Percentiles rank a stretch among this genome's conserved stretches.
phyloP scores from a whole-genome alignment of 169 alveolate species.

The Condylostoma magnum region DNA sequence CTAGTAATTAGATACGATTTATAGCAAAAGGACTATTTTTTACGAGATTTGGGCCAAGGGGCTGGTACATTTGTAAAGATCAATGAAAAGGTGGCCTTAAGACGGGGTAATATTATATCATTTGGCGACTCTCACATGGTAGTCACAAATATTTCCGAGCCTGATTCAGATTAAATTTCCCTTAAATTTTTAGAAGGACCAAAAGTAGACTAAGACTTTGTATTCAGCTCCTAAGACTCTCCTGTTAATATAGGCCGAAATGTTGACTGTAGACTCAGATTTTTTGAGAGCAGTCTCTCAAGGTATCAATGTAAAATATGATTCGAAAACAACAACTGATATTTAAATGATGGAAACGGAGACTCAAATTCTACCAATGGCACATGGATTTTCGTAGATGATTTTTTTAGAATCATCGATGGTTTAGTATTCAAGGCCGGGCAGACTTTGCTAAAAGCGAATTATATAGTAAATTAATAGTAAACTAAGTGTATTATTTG shows the following conservation, averaged over 20 bases:
- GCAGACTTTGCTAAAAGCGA: conserved; percentile 45
- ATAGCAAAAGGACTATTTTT: conserved; percentile 42
- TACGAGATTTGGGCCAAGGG: conserved; percentile 65
- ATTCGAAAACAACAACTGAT: conserved; percentile 52
- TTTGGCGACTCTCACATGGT: conserved; percentile 59
- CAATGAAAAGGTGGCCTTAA: conserved; percentile 33
- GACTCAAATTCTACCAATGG: conserved; percentile 64
- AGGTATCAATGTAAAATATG: conserved; percentile 41
- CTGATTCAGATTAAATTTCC: conserved; percentile 14
- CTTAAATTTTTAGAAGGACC: conserved; percentile 65
- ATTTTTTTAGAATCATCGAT: conserved; percentile 51
- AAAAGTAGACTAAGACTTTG: conserved; percentile 43
- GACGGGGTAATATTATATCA: conserved; percentile 51
- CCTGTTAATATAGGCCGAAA: conserved; percentile 46
- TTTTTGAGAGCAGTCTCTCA: conserved; percentile 46
- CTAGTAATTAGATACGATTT: conserved; percentile 55
- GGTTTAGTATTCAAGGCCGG: conserved; percentile 63
- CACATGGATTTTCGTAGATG: conserved; percentile 70
- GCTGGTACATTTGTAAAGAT: conserved; percentile 64
- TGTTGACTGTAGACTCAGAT: conserved; percentile 50
- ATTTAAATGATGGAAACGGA: conserved; percentile 59
- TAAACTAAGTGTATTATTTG: too few relatives aligned
- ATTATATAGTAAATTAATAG: too few relatives aligned
- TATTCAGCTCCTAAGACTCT: conserved; percentile 12
- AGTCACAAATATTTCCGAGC: conserved; percentile 1